Evolutionary conservation across 176 grass and related monocot species (phyloP), one percentile per base, ranked within the genome.

Genomic region (Oryza coarctata): DNA sequence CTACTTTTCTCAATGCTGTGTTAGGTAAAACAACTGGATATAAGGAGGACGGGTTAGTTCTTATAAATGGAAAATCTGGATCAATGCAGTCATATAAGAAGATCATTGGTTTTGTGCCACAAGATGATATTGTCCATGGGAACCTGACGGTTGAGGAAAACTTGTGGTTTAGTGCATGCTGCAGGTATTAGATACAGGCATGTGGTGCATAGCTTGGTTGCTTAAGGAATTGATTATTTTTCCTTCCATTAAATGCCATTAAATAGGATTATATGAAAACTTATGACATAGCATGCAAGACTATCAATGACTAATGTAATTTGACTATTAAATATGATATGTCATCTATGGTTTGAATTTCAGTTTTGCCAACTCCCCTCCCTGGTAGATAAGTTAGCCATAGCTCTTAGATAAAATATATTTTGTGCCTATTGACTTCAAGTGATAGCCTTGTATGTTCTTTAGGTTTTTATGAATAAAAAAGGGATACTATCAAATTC

Each of bases 71-170:
- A 76, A 82, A 87, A 70, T 84, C 87, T 79, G 86, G 75, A 68
- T 81, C 63, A 6, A 91, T 94, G 85, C 87, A 77, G 74, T 91
- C 92, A 26, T 94, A 87, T 68, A 94, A 89, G 78, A 94, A 94
- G 75, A 94, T 94, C 39, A 91, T 87, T 57, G 92, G 92, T 50
- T 91, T 91, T 45, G 92, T 94, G 43, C 93, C 93, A 84, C 93
- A 96, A 89, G 93, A 96, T 85, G 93, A 96, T 80, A 89, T 96
- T 18, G 90, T 96, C 58, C 93, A 96, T 84, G 90, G 93, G 63
- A 92, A 93, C 80, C 76, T 96, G 80, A 93, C 93, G 5, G 93
- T 96, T 8, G 90, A 96, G 71, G 93, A 96, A 85, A 96, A 93
- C 61, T 62, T 96, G 38, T 96, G 93, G 93, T 96, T 93, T 80